Conservation (phyloP, 306 rosid species). For the Leucaena leucocephala region DNA sequence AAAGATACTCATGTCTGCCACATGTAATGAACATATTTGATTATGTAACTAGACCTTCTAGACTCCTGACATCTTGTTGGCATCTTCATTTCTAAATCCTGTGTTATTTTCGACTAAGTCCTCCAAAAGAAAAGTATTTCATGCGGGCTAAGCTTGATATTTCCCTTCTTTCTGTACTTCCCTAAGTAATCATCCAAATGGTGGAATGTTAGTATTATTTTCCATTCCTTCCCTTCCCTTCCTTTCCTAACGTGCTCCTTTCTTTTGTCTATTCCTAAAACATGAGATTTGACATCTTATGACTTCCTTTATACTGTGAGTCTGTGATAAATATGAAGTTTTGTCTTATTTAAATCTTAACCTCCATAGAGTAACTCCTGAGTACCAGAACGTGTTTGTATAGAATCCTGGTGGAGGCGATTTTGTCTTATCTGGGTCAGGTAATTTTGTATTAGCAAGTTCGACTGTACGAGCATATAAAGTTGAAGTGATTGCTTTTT, state of each 20-base stretch:
- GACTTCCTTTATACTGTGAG: background rate
- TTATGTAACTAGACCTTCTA: background rate
- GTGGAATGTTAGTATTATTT: background rate
- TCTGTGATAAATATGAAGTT: background rate
- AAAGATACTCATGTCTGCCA: background rate
- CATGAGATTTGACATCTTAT: background rate
- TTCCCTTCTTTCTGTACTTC: background rate
- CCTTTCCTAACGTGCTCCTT: background rate
- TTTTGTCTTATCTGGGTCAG: background rate
- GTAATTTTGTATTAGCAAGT: background rate
- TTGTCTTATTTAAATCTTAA: background rate
- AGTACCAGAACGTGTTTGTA: background rate
- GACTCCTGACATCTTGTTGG: background rate
- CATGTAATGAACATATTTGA: background rate
- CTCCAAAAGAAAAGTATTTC: background rate
- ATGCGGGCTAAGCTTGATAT: background rate
- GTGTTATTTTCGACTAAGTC: background rate
- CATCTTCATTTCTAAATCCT: background rate
- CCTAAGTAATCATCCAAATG: background rate
- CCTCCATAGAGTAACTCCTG: background rate
- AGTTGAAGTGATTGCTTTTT: conserved; percentile 15
- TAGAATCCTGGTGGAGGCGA: background rate
- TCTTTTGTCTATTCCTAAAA: background rate
- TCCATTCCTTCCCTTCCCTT: background rate
- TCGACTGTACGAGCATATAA: background rate